Evolutionary conservation across 768 basidiomycete genomes (phyloP), one percentile per base, ranked within the genome.

Genomic region (Lyophyllum atratum): DNA sequence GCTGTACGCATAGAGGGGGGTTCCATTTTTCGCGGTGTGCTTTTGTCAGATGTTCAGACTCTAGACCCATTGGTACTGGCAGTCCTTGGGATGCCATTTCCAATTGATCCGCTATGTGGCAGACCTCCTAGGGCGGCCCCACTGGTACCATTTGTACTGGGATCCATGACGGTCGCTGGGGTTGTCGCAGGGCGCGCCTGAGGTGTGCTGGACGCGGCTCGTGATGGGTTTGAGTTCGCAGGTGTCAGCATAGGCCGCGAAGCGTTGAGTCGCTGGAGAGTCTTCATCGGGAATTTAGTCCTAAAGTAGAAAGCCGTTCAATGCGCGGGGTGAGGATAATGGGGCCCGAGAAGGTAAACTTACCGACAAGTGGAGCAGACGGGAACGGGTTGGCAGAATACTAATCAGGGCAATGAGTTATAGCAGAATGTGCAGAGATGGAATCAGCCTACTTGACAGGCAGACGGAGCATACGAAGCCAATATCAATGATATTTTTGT

Each of bases 391-490:
- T 92, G 85, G 66, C 95, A 97, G 71, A 96, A 97, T 65, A 97
- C 95, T 97, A 64, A 40, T 31, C n/a, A 22, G 42, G 28, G 21
- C 50, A 37, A 49, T 29, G 24, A 37, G 28, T 43, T 33, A 49
- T 47, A 55, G n/a, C 54, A 40, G 6, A 9, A 37, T 37, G 11
- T 37, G 12, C 34, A 37, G 60, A 50, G 7, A 29, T 28, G 43
- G 28, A 61, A 37, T 39, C 59, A 55, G 80, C 92, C 55, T 64
- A 97, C 95, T 98, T 25, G 94, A 96, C 28, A 99, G 74, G 70
- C 97, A 99, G 29, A 99, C 95, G n/a, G 94, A 96, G 70, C 97
- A 99, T 21, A 99, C 95, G 64, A 95, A 99, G 53, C 95, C 97
- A 52, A 98, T 84, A 68, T 98, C 96, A 39, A 98, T 85, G 47